A percentile compares a stretch with the other conserved stretches of the same genome.
Evolutionary conservation across 805 yeast genomes (phyloP).

Genomic region (Suhomyces emberorum): DNA sequence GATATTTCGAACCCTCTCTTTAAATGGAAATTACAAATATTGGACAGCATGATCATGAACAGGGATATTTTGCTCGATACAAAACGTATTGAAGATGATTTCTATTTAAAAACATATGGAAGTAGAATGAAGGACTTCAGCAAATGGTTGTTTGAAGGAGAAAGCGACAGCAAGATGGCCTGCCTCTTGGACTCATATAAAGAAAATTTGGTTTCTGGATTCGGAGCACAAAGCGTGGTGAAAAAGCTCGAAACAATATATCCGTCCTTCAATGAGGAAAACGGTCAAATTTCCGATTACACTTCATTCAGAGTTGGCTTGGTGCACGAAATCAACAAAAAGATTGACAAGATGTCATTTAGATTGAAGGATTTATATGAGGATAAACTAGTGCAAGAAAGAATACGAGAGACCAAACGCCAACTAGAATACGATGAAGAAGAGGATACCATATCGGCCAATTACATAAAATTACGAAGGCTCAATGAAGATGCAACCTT

Average conservation of each 20-base stretch:
- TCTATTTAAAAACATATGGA: slow-evolving; percentile 28
- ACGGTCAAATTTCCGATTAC: not conserved
- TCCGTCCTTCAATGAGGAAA: not conserved
- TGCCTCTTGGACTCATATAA: slow-evolving; percentile 19
- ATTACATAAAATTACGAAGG: slow-evolving; percentile 29
- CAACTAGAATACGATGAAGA: slow-evolving; percentile 32
- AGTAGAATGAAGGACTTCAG: slow-evolving; percentile 20
- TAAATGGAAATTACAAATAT: slow-evolving; percentile 31
- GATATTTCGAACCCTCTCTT: slow-evolving; percentile 16
- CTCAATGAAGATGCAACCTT: slow-evolving; percentile 34
- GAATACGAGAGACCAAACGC: slow-evolving; percentile 22
- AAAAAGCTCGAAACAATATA: not conserved
- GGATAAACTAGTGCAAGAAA: not conserved
- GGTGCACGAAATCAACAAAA: not conserved
- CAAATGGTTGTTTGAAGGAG: slow-evolving; percentile 20
- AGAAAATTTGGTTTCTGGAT: slow-evolving; percentile 15
- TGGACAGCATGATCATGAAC: slow-evolving; percentile 29
- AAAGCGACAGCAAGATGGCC: slow-evolving; percentile 9
- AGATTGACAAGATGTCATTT: not conserved
- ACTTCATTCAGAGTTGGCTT: not conserved
- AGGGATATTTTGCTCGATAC: slow-evolving; percentile 20
- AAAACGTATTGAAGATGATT: slow-evolving; percentile 7
- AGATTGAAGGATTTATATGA: not conserved
- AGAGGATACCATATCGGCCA: slow-evolving; percentile 31
- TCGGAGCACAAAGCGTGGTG: slow-evolving; percentile 19